phyloP scores from a whole-genome alignment of 352 stramenopile genomes.

The Phytophthora pistaciae region DNA sequence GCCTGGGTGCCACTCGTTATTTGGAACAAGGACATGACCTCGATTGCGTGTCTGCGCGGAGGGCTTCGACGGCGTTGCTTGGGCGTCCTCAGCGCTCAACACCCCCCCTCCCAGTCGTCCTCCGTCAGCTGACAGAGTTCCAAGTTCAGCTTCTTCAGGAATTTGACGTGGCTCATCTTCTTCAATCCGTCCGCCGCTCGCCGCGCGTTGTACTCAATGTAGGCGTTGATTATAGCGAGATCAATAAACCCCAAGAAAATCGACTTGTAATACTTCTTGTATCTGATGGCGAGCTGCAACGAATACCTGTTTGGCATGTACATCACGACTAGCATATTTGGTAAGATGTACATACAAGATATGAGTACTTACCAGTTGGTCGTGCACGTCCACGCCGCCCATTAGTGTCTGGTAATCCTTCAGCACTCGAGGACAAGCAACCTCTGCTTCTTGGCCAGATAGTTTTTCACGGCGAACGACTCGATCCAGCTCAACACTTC shows the following conservation, averaged over 20 bases:
- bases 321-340: neutral
- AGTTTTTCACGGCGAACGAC: neutral
- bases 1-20: constrained; percentile 6
- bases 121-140: constrained; percentile 8
- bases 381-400: neutral
- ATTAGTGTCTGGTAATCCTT: constrained; percentile 1
- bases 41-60: neutral
- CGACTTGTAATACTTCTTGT: constrained; percentile 24
- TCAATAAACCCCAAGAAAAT: constrained; percentile 20
- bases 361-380: constrained; percentile 1
- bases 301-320: constrained; percentile 23
- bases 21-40: neutral
- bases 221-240: constrained; percentile 18
- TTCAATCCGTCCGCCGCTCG: neutral
- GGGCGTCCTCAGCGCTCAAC: no score
- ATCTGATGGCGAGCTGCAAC: constrained; percentile 20
- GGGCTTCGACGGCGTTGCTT: constrained; percentile 9
- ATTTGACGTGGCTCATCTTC: neutral
- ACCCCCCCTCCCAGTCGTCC: constrained; percentile 7
- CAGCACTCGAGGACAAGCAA: neutral
- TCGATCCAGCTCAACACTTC: constrained; percentile 1
- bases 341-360: constrained; percentile 2
- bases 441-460: neutral
- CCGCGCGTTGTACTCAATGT: constrained; percentile 11
- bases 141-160: neutral